Evolutionary conservation across 257 asterid species (phyloP), one percentile per base, ranked within the genome.

Genomic region (Rubia yunnanensis): DNA sequence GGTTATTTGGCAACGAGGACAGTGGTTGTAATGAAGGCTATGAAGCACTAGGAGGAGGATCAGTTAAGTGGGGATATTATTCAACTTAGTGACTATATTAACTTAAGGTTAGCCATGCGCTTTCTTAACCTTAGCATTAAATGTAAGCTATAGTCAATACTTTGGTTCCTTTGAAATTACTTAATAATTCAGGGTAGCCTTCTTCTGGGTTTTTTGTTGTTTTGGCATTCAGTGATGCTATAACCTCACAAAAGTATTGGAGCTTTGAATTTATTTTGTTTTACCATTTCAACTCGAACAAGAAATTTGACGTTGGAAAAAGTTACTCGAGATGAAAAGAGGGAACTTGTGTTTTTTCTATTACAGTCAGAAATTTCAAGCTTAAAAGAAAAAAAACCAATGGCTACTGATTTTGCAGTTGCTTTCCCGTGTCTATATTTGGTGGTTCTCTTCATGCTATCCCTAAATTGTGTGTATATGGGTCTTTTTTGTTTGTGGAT

Each of bases 31-130:
- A 7, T 5, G 57, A 9, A 52, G 46, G 48, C 32, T 10, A 7
- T 5, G 57, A 9, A 52, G 46, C 14, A 44, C 52, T 15, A 34
- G 17, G 32, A 50, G 48, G 22, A 28, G 44, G n/a, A 15, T 50
- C 31, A 11, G 32, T 23, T 57, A 34, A n/a, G 18, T 65, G 63
- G 57, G 55, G 56, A 18, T 38, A 55, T 67, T 11, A 15, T 67
- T 50, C 14, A 23, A 24, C 22, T 28, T 20, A 8, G 48, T 18
- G 20, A 60, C n/a, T 6, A 9, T 7, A 57, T 28, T 39, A 22
- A 27, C 27, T 44, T 17, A 5, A 48, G 35, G 26, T 58, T 31
- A 1, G n/a, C n/a, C n/a, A n/a, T n/a, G n/a, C n/a, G n/a, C n/a
- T n/a, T n/a, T n/a, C n/a, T n/a, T n/a, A 32, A 26, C 32, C 46